Conservation (phyloP, 179 eudicot genomes). For the Spergularia azorica region DNA sequence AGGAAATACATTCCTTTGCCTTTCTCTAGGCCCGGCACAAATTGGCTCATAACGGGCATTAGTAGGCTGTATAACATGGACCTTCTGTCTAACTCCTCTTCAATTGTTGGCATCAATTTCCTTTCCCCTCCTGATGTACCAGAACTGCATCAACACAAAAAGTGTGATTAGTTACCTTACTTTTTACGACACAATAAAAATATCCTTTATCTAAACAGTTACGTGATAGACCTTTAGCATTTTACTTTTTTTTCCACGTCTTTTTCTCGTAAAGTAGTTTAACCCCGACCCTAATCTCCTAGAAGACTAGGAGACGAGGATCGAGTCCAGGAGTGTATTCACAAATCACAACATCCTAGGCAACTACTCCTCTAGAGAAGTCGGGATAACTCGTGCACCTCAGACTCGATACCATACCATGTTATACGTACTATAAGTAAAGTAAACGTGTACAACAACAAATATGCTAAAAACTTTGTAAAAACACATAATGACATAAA, state of each 20-base stretch:
- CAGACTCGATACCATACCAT: too few relatives aligned
- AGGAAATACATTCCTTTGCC: slow-evolving; percentile 83
- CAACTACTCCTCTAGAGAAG: too few relatives aligned
- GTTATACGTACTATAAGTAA: too few relatives aligned
- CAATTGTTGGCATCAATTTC: slow-evolving; percentile 76
- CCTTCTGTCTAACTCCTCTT: slow-evolving; percentile 64
- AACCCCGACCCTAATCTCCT: too few relatives aligned
- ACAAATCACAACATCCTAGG: too few relatives aligned
- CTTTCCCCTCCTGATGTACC: slow-evolving; percentile 85
- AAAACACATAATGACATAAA: too few relatives aligned
- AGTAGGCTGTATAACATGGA: slow-evolving; percentile 58
- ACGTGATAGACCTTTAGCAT: background rate
- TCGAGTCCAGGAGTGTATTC: too few relatives aligned
- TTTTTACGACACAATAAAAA: background rate
- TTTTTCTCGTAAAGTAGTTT: too few relatives aligned
- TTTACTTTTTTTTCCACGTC: background rate
- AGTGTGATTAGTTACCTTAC: background rate
- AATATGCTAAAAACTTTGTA: too few relatives aligned
- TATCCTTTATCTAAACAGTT: background rate
- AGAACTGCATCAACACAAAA: slow-evolving; percentile 35
- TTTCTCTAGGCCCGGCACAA: slow-evolving; percentile 58
- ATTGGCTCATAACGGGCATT: slow-evolving; percentile 80
- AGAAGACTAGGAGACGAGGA: too few relatives aligned
- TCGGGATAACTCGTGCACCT: too few relatives aligned
- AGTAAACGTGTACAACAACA: too few relatives aligned